Percentiles rank a stretch among this genome's conserved stretches.
Evolutionary conservation across 2,329 filamentous ascomycete genomes (phyloP).

Genomic region (Penicillium sp.): DNA sequence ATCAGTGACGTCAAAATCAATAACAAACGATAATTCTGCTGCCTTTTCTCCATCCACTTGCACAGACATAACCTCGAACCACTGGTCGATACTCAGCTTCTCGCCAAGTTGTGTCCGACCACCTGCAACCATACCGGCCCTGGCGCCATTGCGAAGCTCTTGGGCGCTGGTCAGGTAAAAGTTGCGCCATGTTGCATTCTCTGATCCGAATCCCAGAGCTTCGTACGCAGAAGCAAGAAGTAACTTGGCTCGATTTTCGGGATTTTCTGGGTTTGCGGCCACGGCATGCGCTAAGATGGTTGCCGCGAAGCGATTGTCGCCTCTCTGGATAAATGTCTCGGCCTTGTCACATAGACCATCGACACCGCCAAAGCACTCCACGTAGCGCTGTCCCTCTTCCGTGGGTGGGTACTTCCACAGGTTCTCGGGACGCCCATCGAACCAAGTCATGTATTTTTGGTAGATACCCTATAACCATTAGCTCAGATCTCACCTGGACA

Average conservation of each 20-base stretch:
- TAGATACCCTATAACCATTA: conserved; percentile 33
- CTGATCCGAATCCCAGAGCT: conserved; percentile 36
- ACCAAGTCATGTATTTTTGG: conserved; percentile 36
- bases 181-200: conserved; percentile 46
- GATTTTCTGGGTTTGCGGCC: conserved; percentile 23
- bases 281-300: conserved; percentile 40
- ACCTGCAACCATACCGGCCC: not conserved
- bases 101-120: not conserved
- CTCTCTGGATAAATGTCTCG: conserved; percentile 23
- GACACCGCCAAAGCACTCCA: conserved; percentile 40
- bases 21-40: conserved; percentile 4
- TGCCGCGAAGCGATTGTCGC: conserved; percentile 41
- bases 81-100: conserved; percentile 17
- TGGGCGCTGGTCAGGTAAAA: conserved; percentile 37
- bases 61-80: conserved; percentile 19
- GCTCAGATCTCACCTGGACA: too few species aligned
- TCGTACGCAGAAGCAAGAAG: conserved; percentile 34
- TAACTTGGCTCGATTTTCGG: conserved; percentile 8
- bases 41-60: conserved; percentile 17
- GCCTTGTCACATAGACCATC: conserved; percentile 27
- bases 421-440: conserved; percentile 35
- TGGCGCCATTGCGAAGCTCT: conserved; percentile 20
- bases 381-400: conserved; percentile 37
- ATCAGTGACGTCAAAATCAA: conserved; percentile 19
- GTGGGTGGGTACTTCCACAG: conserved; percentile 39